Percentiles rank a stretch among this genome's conserved stretches.
Evolutionary conservation across 1,139 yeast species (phyloP).

Genomic region (Arxiozyma heterogenica): DNA sequence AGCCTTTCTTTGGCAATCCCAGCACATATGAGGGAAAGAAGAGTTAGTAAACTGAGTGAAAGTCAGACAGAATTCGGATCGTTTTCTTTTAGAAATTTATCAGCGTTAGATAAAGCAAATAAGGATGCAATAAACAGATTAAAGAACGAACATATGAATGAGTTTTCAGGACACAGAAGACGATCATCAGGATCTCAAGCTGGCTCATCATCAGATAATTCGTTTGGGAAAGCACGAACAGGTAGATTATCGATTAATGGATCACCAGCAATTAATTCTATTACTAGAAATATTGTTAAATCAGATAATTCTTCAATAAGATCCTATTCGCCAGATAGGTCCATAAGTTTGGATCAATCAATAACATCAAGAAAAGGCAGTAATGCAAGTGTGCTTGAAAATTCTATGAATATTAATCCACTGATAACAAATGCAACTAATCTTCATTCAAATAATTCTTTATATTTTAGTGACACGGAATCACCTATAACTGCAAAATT

Average conservation of each 20-base stretch:
- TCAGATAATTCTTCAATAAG: constrained; percentile 23
- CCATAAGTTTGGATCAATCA: constrained; percentile 16
- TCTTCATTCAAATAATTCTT: neutral
- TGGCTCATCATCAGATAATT: constrained; percentile 29
- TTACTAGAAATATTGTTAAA: constrained; percentile 10
- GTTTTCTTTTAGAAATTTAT: constrained; percentile 79
- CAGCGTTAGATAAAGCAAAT: constrained; percentile 87
- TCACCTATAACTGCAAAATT: constrained; percentile 18
- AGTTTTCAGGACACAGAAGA: constrained; percentile 23
- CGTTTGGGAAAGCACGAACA: constrained; percentile 14
- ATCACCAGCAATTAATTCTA: constrained; percentile 8
- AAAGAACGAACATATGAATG: constrained; percentile 69
- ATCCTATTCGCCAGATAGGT: constrained; percentile 24
- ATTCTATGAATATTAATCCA: neutral
- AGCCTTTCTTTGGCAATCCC: constrained; percentile 43
- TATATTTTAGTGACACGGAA: constrained; percentile 15
- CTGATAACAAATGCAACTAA: neutral
- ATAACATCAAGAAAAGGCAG: constrained; percentile 17
- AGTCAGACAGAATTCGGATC: constrained; percentile 79
- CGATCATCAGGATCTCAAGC: constrained; percentile 27
- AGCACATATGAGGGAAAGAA: constrained; percentile 50
- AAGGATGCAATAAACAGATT: constrained; percentile 83
- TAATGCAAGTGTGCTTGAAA: constrained; percentile 9
- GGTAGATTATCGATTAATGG: constrained; percentile 7
- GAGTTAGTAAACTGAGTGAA: constrained; percentile 65